phyloP scores from a whole-genome alignment of 495 filamentous ascomycete genomes.

The Podospora appendiculata region DNA sequence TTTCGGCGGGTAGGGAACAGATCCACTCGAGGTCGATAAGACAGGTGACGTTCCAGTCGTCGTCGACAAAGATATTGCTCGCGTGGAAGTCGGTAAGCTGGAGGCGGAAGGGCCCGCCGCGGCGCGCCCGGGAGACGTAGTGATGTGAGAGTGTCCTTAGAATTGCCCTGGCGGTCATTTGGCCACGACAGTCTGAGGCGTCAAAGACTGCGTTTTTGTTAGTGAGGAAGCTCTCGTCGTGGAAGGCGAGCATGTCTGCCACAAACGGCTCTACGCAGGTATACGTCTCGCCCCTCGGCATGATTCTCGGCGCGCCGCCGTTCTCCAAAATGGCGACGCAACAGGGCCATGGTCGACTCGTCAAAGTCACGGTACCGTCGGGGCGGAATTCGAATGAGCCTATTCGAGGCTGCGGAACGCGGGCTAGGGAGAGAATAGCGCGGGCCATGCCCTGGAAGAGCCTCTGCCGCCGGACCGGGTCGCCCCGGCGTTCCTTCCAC shows the following conservation, averaged over 20 bases:
- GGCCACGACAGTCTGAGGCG: slow-evolving; percentile 15
- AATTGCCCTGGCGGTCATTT: slow-evolving; percentile 21
- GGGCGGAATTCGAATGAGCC: slow-evolving; percentile 26
- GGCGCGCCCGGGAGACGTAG: slow-evolving; percentile 12
- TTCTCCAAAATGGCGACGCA: slow-evolving; percentile 26
- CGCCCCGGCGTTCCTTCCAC: slow-evolving; percentile 12
- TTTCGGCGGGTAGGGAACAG: slow-evolving; percentile 21
- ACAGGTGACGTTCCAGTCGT: slow-evolving; percentile 19
- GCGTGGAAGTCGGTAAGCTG: slow-evolving; percentile 16
- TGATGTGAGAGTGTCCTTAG: slow-evolving; percentile 19
- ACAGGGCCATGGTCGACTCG: slow-evolving; percentile 26
- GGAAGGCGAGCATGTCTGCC: slow-evolving; percentile 20
- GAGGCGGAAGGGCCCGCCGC: slow-evolving; percentile 14
- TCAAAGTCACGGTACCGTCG: slow-evolving; percentile 19
- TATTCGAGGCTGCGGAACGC: slow-evolving; percentile 23
- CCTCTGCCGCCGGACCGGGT: slow-evolving; percentile 12
- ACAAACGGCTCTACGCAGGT: slow-evolving; percentile 17
- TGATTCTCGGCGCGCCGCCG: slow-evolving; percentile 19
- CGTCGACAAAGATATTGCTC: slow-evolving; percentile 31
- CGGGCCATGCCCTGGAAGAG: slow-evolving; percentile 23
- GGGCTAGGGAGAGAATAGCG: slow-evolving; percentile 26
- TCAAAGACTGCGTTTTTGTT: slow-evolving; percentile 23
- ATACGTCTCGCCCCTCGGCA: slow-evolving; percentile 21
- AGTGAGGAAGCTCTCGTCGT: slow-evolving; percentile 21
- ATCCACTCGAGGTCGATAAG: slow-evolving; percentile 21